Conservation (phyloP, 2,329 filamentous ascomycete genomes). For the Colletotrichum karsti region DNA sequence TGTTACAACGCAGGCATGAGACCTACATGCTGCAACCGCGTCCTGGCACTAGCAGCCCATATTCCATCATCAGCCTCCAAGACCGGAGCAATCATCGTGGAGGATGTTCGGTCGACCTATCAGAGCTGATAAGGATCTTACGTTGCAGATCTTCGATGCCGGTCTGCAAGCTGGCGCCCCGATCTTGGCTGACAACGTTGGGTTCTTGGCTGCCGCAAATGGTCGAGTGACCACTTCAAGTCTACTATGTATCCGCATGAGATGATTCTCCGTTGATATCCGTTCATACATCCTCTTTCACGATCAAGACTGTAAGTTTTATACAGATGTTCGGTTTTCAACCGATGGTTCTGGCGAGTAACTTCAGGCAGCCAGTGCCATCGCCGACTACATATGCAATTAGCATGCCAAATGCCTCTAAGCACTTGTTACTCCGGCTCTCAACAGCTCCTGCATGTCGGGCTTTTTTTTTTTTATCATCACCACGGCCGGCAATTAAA, state of each 20-base stretch:
- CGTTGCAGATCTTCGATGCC: not conserved
- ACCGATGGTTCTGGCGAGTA: too few relatives aligned
- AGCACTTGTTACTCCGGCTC: too few relatives aligned
- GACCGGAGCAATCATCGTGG: not conserved
- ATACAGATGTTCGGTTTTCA: too few relatives aligned
- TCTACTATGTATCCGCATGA: too few relatives aligned
- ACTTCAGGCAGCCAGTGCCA: too few relatives aligned
- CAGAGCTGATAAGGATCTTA: not conserved
- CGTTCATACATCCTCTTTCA: too few relatives aligned
- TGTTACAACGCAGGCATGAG: not conserved
- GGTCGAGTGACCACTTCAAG: not conserved
- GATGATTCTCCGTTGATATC: too few relatives aligned
- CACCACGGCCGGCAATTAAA: constrained; percentile 2
- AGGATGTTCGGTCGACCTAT: not conserved
- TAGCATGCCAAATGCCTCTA: too few relatives aligned
- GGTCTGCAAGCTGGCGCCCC: not conserved
- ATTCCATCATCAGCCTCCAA: not conserved
- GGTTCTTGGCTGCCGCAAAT: not conserved
- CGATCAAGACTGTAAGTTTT: too few relatives aligned
- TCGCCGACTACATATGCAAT: too few relatives aligned
- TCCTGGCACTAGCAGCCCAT: not conserved
- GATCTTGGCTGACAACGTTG: not conserved
- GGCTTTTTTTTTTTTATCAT: not conserved
- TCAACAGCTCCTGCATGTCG: not conserved
- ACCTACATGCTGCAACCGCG: not conserved